Conservation (phyloP, 257 asterid species). For the Plantago major region DNA sequence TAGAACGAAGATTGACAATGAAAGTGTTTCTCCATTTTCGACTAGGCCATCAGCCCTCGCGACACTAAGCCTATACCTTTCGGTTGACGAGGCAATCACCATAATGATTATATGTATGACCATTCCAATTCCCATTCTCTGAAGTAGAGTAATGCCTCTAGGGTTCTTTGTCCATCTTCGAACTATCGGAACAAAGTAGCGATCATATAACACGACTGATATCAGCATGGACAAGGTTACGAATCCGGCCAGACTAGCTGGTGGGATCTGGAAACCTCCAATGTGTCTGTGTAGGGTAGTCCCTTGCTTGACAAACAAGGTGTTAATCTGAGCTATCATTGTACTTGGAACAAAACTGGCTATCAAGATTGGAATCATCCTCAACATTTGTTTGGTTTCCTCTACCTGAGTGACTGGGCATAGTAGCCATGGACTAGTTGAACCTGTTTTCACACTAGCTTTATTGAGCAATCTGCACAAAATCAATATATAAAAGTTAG, state of each 20-base stretch:
- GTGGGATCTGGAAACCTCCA: conserved; percentile 61
- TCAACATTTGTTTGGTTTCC: conserved; percentile 79
- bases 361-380: conserved; percentile 63
- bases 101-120: conserved; percentile 55
- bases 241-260: conserved; percentile 69
- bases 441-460: conserved; percentile 55
- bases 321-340: conserved; percentile 63
- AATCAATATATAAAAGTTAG: not conserved
- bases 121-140: conserved; percentile 87
- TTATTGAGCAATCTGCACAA: conserved; percentile 68
- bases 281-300: conserved; percentile 54
- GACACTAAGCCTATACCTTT: conserved; percentile 48
- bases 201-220: conserved; percentile 65
- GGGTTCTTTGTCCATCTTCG: conserved; percentile 67
- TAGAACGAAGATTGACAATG: conserved; percentile 55
- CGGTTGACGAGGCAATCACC: conserved; percentile 55
- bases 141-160: conserved; percentile 67
- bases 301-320: conserved; percentile 76
- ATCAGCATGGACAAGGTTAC: conserved; percentile 71
- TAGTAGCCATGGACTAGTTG: conserved; percentile 61
- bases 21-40: conserved; percentile 42
- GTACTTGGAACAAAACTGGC: conserved; percentile 71
- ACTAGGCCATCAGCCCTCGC: conserved; percentile 43
- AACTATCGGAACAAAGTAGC: conserved; percentile 35
- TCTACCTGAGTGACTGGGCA: conserved; percentile 80